phyloP scores from a whole-genome alignment of 2,329 filamentous ascomycete genomes.

The Clarireedia paspali region DNA sequence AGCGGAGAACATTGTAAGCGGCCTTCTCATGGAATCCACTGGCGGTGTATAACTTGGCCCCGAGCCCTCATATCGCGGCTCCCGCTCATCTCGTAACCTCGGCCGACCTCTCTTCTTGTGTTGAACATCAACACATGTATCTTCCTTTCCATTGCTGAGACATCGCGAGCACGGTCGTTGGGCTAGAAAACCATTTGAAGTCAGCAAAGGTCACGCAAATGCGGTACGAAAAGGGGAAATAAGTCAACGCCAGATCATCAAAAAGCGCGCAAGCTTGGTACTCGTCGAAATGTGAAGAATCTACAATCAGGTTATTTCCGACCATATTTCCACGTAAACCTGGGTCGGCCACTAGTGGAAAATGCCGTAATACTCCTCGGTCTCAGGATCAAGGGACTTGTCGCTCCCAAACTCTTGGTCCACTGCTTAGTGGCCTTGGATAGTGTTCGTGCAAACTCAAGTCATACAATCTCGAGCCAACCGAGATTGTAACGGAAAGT shows the following conservation, averaged over 20 bases:
- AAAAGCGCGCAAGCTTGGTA: not conserved
- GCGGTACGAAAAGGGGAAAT: not conserved
- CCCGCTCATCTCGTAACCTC: constrained; percentile 64
- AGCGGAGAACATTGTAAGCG: constrained; percentile 43
- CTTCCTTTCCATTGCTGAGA: constrained; percentile 70
- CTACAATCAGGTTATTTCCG: too few relatives aligned
- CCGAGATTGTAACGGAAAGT: not conserved
- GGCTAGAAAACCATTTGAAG: constrained; percentile 37
- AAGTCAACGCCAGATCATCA: not conserved
- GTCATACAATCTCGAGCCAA: not conserved
- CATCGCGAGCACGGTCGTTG: constrained; percentile 75
- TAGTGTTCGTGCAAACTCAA: not conserved
- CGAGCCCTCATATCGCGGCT: constrained; percentile 45
- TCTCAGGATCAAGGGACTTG: too few relatives aligned
- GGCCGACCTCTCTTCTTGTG: constrained; percentile 80
- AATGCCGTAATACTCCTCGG: not conserved
- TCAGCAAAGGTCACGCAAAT: constrained; percentile 13
- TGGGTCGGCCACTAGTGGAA: not conserved
- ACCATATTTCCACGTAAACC: not conserved
- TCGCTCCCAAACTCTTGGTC: not conserved
- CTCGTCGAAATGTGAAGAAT: not conserved
- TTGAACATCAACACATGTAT: constrained; percentile 73
- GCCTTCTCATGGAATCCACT: constrained; percentile 34
- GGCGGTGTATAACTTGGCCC: constrained; percentile 24
- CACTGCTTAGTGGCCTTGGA: not conserved